phyloP scores from a whole-genome alignment of 2,329 filamentous ascomycete genomes.

The Penicillium sclerotigenum region DNA sequence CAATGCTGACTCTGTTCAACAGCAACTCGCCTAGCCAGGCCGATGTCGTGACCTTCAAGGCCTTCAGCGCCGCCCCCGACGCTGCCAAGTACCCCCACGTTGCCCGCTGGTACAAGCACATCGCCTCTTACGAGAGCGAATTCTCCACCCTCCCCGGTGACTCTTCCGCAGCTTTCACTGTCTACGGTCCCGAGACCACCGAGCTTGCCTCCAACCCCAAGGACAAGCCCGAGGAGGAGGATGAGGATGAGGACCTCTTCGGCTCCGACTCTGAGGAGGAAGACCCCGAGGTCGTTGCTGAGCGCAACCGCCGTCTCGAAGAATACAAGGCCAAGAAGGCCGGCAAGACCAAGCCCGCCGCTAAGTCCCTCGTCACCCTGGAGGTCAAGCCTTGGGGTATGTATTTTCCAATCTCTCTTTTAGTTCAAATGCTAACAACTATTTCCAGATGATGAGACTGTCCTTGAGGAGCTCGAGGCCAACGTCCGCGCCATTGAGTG shows the following conservation, averaged over 20 bases:
- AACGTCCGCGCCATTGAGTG: conserved; percentile 79
- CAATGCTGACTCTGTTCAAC: conserved; percentile 15
- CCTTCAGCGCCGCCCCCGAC: conserved; percentile 70
- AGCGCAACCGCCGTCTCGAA: conserved; percentile 85
- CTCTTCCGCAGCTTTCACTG: conserved; percentile 79
- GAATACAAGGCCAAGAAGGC: conserved; percentile 98
- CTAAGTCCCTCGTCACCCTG: conserved; percentile 93
- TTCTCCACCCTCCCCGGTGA: conserved; percentile 90
- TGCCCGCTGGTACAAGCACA: conserved; percentile 99
- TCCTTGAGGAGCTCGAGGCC: conserved; percentile 77
- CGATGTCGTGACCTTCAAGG: conserved; percentile 94
- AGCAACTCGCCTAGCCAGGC: conserved; percentile 78
- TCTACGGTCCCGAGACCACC: conserved; percentile 81
- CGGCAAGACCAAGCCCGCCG: conserved; percentile 81
- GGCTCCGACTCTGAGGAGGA: conserved; percentile 92
- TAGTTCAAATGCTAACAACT: conserved; percentile 17
- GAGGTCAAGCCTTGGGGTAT: conserved; percentile 99
- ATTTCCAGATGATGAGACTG: conserved; percentile 77
- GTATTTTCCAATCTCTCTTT: conserved; percentile 36
- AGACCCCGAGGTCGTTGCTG: conserved; percentile 76
- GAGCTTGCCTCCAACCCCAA: conserved; percentile 81
- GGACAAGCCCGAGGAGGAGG: conserved; percentile 73
- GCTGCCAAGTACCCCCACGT: conserved; percentile 87
- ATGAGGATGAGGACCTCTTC: conserved; percentile 90
- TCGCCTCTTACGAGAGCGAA: conserved; percentile 86